Evolutionary conservation across 495 filamentous ascomycete genomes (phyloP), one percentile per base, ranked within the genome.

Genomic region (Tricharina praecox): DNA sequence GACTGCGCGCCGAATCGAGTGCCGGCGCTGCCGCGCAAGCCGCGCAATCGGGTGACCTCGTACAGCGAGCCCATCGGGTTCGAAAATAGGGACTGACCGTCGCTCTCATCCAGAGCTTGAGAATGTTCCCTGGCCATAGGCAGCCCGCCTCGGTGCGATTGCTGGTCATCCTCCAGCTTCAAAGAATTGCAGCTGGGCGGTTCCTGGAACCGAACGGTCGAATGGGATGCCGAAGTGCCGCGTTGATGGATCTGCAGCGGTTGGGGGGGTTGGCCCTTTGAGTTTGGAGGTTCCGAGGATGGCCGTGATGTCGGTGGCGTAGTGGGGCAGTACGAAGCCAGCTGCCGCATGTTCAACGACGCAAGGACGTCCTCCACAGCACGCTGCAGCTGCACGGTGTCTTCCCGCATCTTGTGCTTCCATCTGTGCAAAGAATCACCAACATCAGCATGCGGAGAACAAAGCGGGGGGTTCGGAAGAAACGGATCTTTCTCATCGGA

Each of bases 61-160:
- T 74, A 77, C 19, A 77, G 55, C 59, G 70, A 74, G 45, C 70
- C 67, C 71, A 77, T 75, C 0, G 73, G 73, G 3, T 70, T 72
- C 1, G 70, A 63, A 23, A 75, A 69, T 26, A 75, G 45, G 7
- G 66, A 63, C n/a, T 46, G 43, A 35, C 70, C 68, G 11, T 68
- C 54, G 45, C 67, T 64, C 16, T 46, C 43, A 21, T 43, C 48
- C 21, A 54, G 52, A 23, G 74, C 71, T 43, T 68, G 69, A 3
- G 71, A 73, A 11, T 65, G 64, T 26, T 75, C 72, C 53, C 71
- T 62, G 11, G 72, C 73, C 54, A 64, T 64, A 20, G 54, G 54
- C 54, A 64, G 42, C 18, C 48, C 51, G 30, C 44, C 51, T 26
- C 54, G 47, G 28, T 42, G 28, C 43, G 43, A 33, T 19, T 16